Evolutionary conservation across 345 rosid species (phyloP), one percentile per base, ranked within the genome.

Genomic region (Salix viminalis): DNA sequence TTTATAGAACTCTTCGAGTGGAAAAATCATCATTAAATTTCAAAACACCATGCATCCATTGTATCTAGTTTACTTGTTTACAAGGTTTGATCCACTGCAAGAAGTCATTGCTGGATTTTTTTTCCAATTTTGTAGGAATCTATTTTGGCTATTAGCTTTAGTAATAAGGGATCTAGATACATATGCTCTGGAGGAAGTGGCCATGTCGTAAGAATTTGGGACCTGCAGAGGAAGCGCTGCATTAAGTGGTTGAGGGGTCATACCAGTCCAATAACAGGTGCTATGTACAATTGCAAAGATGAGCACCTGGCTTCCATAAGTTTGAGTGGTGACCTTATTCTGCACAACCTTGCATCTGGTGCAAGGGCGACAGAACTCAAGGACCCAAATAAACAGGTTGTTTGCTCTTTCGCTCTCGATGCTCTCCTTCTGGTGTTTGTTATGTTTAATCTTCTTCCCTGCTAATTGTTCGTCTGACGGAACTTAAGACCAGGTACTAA

Each of bases 241-340:
- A 90, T 94, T 77, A 96, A 92, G 86, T 87, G 97, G 93, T 85
- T 92, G 85, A 96, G 70, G 89, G 99, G 99, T 80, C 98, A 96
- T 85, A 87, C 88, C 34, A 86, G 83, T 85, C 87, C 94, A 30
- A 90, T 96, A 79, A 92, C 97, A 0, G 93, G 96, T 64, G 97
- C 87, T 52, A 86, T 92, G 91, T 96, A 94, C 90, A 96, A 96
- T 74, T 92, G 97, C 83, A 96, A 94, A 86, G 99, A 96, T 73
- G 98, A 96, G 78, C 95, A 94, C 83, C 85, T 96, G 93, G 99
- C 98, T 75, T 96, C 97, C 71, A 87, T 94, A 70, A 92, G 99
- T 84, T 75, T 88, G 78, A 84, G 87, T 74, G 99, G 98, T 69
- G 97, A 96, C 83, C 88, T 96, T 66, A 91, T 96, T 67, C 91